Evolutionary conservation across 352 stramenopile genomes (phyloP).

Genomic region (Phytophthora quininea): DNA sequence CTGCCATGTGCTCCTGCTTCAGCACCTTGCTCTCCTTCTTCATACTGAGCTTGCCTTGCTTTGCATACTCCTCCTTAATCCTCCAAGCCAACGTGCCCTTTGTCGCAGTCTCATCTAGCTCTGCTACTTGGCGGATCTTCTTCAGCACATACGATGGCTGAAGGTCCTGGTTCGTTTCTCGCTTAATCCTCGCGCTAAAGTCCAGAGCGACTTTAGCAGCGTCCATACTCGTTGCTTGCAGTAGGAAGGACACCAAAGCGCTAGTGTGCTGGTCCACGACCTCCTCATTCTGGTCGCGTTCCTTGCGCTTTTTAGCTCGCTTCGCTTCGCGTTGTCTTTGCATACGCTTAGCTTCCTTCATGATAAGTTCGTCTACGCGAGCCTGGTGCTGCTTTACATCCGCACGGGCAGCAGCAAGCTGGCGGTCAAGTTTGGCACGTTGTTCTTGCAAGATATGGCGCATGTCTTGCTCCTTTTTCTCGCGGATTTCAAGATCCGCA

Average conservation of each 20-base stretch:
- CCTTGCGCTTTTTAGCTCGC: constrained; percentile 80
- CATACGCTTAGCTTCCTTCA: constrained; percentile 90
- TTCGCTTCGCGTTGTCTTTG: constrained; percentile 82
- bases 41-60: constrained; percentile 27
- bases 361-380: constrained; percentile 86
- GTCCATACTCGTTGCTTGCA: constrained; percentile 59
- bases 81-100: constrained; percentile 59
- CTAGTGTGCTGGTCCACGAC: constrained; percentile 61
- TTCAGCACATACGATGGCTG: constrained; percentile 74
- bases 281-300: constrained; percentile 72
- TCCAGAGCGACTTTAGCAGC: constrained; percentile 72
- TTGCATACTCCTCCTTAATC: constrained; percentile 55
- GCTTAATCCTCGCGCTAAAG: constrained; percentile 63
- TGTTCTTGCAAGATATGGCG: constrained; percentile 66
- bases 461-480: constrained; percentile 79
- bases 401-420: constrained; percentile 64
- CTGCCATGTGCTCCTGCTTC: constrained; percentile 49
- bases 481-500: constrained; percentile 75
- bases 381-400: constrained; percentile 80
- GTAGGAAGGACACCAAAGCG: constrained; percentile 68
- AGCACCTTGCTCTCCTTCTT: constrained; percentile 56
- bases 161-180: constrained; percentile 45
- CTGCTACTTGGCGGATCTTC: constrained; percentile 70
- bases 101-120: constrained; percentile 50
- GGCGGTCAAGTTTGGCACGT: constrained; percentile 70